Conservation (phyloP, 2,329 filamentous ascomycete genomes). For the Verticillium nubilum region DNA sequence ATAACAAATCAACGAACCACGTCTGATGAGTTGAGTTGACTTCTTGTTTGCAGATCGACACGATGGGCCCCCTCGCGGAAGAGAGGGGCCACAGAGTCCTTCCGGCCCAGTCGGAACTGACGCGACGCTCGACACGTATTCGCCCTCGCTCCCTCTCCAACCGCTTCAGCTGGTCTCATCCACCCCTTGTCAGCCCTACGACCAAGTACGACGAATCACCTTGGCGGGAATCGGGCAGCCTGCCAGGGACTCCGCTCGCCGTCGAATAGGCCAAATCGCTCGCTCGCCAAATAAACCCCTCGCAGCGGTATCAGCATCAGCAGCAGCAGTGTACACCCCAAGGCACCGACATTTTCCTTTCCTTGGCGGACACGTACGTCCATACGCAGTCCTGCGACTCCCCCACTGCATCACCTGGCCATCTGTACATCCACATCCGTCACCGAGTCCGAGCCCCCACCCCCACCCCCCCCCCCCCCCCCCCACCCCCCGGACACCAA, state of each 20-base stretch:
- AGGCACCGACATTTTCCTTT: constrained; percentile 10
- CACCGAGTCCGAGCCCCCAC: neutral
- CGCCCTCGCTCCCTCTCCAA: neutral
- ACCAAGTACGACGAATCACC: constrained; percentile 5
- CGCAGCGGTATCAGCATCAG: neutral
- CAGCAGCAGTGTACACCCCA: constrained; percentile 4
- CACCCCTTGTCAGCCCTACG: constrained; percentile 8
- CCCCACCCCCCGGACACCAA: no score
- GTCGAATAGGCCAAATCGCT: constrained; percentile 3
- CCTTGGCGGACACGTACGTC: neutral
- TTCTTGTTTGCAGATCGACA: neutral
- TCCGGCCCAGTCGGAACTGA: neutral
- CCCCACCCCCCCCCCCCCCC: neutral
- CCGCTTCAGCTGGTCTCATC: neutral
- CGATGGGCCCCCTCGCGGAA: neutral
- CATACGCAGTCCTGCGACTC: neutral
- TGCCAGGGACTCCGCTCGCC: constrained; percentile 9
- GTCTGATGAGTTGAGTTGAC: no score
- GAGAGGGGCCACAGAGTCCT: neutral
- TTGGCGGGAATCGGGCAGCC: constrained; percentile 8
- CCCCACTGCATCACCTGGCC: neutral
- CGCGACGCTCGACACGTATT: neutral
- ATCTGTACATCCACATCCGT: neutral
- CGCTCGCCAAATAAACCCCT: neutral
- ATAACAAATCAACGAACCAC: neutral